These are phyloP conservation scores for Colletotrichum caudatum DNA, from an alignment of 2,329 filamentous ascomycete genomes.

Conservation along the genomic window DNA sequence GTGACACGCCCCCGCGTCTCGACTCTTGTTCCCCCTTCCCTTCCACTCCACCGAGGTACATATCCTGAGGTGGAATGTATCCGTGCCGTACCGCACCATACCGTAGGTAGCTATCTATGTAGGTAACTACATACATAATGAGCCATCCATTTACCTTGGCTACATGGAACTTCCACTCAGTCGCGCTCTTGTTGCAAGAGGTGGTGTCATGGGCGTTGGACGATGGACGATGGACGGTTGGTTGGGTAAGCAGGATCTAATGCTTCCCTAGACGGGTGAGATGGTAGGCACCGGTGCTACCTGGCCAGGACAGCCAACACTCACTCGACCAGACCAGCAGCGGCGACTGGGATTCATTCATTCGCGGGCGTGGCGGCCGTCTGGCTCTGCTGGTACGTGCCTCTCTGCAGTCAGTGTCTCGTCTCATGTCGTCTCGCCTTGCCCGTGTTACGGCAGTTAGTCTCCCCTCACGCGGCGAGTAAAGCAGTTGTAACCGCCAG, in stretches of 20 bases:
- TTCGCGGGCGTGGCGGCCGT: slow-evolving; percentile 1
- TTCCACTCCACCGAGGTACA: slow-evolving; percentile 10
- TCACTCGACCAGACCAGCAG: neutral
- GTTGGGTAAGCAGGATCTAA: slow-evolving; percentile 13
- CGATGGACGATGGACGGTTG: neutral
- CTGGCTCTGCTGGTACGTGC: slow-evolving; percentile 17
- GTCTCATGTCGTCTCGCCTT: slow-evolving; percentile 39
- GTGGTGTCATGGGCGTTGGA: neutral
- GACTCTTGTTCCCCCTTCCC: neutral
- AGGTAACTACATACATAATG: neutral
- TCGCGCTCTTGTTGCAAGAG: neutral
- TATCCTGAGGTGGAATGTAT: neutral
- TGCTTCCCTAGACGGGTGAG: slow-evolving; percentile 12
- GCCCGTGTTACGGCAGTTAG: slow-evolving; percentile 8
- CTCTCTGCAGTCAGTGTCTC: slow-evolving; percentile 31
- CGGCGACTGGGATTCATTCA: neutral
- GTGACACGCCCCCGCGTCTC: slow-evolving; percentile 14
- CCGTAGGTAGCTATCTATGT: neutral
- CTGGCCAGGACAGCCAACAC: neutral
- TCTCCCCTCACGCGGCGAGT: slow-evolving; percentile 32
- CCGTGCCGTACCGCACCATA: neutral
- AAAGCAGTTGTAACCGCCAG: neutral
- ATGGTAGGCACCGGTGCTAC: neutral
- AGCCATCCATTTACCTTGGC: neutral
- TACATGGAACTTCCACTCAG: slow-evolving; percentile 15